Conservation (phyloP, 2,329 filamentous ascomycete genomes). For the Chlorencoelia australis region DNA sequence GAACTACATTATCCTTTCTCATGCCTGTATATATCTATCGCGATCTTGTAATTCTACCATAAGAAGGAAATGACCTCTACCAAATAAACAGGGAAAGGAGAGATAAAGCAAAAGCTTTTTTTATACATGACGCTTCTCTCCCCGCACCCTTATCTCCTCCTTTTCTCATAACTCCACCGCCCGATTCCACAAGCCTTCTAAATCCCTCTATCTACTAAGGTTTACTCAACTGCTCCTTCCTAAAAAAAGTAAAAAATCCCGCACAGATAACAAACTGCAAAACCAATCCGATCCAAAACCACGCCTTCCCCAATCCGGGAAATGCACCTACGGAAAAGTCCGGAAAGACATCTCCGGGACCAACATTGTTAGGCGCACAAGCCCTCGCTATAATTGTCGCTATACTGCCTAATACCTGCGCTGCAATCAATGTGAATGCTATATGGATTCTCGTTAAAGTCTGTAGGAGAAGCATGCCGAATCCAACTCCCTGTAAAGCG, state of each 20-base stretch:
- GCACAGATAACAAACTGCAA: slow-evolving; percentile 49
- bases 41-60: too few relatives aligned
- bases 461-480: slow-evolving; percentile 58
- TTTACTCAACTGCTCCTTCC: slow-evolving; percentile 48
- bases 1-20: too few relatives aligned
- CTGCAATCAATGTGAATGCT: slow-evolving; percentile 47
- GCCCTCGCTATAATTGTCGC: slow-evolving; percentile 53
- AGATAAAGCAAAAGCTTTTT: too few relatives aligned
- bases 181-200: too few relatives aligned
- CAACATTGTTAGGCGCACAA: slow-evolving; percentile 49
- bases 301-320: slow-evolving; percentile 2
- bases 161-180: too few relatives aligned
- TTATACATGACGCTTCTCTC: too few relatives aligned
- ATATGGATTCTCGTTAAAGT: slow-evolving; percentile 57
- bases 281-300: slow-evolving; percentile 40
- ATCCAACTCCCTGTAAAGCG: slow-evolving; percentile 53
- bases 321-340: slow-evolving; percentile 20
- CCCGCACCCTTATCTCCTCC: too few relatives aligned
- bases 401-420: slow-evolving; percentile 51
- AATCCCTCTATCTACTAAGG: slow-evolving; percentile 27
- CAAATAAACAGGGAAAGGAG: too few relatives aligned
- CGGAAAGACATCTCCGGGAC: slow-evolving; percentile 52
- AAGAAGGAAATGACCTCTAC: too few relatives aligned
- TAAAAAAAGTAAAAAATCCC: slow-evolving; percentile 46
- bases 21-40: too few relatives aligned